These are phyloP conservation scores for Mucor velutinosus DNA, from an alignment of 371 early-diverging fungal species.

Conservation along the genomic window DNA sequence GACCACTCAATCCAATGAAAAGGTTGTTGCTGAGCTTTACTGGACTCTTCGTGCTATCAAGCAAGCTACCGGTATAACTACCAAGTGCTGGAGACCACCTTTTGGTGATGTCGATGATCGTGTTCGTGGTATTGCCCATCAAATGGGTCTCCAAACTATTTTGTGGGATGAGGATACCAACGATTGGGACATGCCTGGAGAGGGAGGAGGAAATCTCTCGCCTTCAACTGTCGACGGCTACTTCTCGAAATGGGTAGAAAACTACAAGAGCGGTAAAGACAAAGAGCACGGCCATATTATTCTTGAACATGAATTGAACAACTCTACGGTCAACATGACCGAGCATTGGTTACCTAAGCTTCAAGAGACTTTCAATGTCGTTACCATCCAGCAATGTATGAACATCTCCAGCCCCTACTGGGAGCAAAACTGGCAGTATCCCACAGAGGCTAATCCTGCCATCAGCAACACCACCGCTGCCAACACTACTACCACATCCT, in stretches of 20 bases:
- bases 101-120: conserved; percentile 60
- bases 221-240: conserved; percentile 40
- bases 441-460: conserved; percentile 15
- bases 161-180: conserved; percentile 52
- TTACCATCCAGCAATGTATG: conserved; percentile 51
- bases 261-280: conserved; percentile 33
- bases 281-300: conserved; percentile 42
- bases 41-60: conserved; percentile 57
- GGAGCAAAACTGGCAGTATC: conserved; percentile 46
- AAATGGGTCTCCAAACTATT: conserved; percentile 50
- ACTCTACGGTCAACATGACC: conserved; percentile 44
- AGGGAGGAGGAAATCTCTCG: conserved; percentile 43
- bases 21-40: conserved; percentile 62
- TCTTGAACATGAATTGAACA: conserved; percentile 54
- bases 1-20: conserved; percentile 54
- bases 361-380: conserved; percentile 46
- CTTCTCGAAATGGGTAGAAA: conserved; percentile 43
- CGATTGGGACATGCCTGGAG: conserved; percentile 52
- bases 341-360: conserved; percentile 50
- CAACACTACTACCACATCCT: conserved; percentile 2
- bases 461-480: not conserved
- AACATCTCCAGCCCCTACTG: conserved; percentile 55
- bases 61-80: conserved; percentile 55
- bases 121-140: conserved; percentile 56
- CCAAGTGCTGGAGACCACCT: conserved; percentile 60